Percentiles rank a stretch among this genome's conserved stretches.
These are phyloP conservation scores for Blastocladiella britannica DNA, from an alignment of 192 early-diverging fungal species.

Conservation along the genomic window DNA sequence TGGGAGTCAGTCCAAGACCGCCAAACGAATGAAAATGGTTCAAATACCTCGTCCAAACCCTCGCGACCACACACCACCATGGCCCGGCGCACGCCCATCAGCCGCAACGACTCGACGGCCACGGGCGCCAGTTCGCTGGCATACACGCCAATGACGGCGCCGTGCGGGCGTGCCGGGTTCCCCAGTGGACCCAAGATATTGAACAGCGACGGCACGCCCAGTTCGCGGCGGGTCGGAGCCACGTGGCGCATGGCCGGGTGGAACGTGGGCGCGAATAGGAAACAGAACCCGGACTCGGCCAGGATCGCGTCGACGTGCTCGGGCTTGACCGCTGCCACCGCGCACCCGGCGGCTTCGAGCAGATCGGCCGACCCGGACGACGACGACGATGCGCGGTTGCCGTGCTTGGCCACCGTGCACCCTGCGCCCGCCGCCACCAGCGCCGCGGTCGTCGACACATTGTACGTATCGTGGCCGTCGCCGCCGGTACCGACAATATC, in stretches of 20 bases:
- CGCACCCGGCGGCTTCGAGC: conserved; percentile 63
- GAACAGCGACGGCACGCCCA: conserved; percentile 84
- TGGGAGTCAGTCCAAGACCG: neutral
- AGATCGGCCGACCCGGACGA: conserved; percentile 83
- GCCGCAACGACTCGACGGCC: conserved; percentile 60
- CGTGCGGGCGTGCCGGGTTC: conserved; percentile 65
- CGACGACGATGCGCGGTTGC: conserved; percentile 79
- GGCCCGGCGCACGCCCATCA: conserved; percentile 56
- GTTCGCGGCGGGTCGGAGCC: conserved; percentile 49
- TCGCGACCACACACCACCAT: conserved; percentile 83
- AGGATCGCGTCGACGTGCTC: conserved; percentile 44
- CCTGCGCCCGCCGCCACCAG: conserved; percentile 86
- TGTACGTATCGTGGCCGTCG: conserved; percentile 93
- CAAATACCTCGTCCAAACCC: conserved; percentile 63
- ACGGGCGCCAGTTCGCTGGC: conserved; percentile 50
- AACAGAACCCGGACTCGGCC: conserved; percentile 51
- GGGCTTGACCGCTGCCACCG: conserved; percentile 40
- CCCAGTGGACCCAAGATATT: conserved; percentile 81
- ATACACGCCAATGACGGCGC: conserved; percentile 80
- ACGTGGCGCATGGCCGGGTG: conserved; percentile 77
- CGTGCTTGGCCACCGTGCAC: conserved; percentile 78
- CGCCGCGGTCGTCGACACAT: conserved; percentile 78
- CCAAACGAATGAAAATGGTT: neutral
- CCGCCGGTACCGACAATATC: conserved; percentile 99
- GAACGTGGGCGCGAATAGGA: conserved; percentile 77